Evolutionary conservation across 1,284 basidiomycete genomes (phyloP).

Genomic region (Ustilago sp.): DNA sequence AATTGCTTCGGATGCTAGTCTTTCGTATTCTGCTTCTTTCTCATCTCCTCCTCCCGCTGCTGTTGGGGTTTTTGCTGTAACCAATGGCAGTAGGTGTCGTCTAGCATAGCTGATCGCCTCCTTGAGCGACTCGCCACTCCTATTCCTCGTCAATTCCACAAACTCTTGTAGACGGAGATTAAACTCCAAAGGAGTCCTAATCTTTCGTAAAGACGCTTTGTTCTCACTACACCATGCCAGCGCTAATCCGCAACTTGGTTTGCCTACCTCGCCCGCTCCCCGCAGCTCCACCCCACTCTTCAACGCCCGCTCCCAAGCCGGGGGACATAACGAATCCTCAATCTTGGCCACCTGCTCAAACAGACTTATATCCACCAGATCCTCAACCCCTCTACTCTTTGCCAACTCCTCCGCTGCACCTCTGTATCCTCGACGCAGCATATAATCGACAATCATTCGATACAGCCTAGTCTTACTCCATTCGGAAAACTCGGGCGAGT

Average conservation of each 20-base stretch:
- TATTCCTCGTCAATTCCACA: constrained; percentile 78
- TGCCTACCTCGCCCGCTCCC: not conserved
- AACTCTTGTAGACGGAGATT: constrained; percentile 94
- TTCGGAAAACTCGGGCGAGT: constrained; percentile 36
- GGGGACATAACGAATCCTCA: constrained; percentile 78
- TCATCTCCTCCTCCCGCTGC: not conserved
- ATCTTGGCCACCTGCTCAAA: constrained; percentile 88
- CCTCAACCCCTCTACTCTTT: constrained; percentile 23
- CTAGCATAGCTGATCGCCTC: constrained; percentile 87
- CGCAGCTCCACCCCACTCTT: constrained; percentile 6
- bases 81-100: constrained; percentile 81
- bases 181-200: constrained; percentile 87
- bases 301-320: not conserved
- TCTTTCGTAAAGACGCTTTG: constrained; percentile 87
- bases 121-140: constrained; percentile 69
- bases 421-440: constrained; percentile 76
- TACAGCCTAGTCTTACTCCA: constrained; percentile 86
- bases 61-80: constrained; percentile 72
- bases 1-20: constrained; percentile 31
- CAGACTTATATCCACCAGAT: constrained; percentile 76
- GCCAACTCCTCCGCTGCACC: constrained; percentile 49
- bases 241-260: constrained; percentile 85
- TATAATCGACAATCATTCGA: constrained; percentile 92
- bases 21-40: constrained; percentile 43
- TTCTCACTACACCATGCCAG: constrained; percentile 97